A percentile compares a stretch with the other conserved stretches of the same genome.
Conservation (phyloP, 495 filamentous ascomycete genomes). For the Ascodesmis nigricans region DNA sequence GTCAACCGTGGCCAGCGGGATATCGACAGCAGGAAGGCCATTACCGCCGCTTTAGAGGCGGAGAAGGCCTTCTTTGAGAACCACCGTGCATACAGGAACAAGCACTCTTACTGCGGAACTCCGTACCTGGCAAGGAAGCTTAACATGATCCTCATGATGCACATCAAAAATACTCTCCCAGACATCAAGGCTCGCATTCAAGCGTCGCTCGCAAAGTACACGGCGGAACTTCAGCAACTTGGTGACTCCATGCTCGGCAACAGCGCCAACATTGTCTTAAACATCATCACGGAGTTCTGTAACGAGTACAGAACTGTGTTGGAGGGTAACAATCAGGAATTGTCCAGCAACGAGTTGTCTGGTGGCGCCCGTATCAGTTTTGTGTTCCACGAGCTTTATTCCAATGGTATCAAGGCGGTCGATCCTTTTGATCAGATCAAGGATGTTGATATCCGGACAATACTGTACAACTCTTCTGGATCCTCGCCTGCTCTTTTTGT, state of each 20-base stretch:
- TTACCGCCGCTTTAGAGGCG: conserved; percentile 77
- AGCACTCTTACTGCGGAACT: conserved; percentile 94
- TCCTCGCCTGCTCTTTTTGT: conserved; percentile 95
- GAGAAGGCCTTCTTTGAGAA: conserved; percentile 97
- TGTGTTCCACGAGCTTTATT: conserved; percentile 95
- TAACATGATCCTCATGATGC: conserved; percentile 99
- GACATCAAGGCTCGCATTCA: conserved; percentile 95
- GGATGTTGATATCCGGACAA: conserved; percentile 90
- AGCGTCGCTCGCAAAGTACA: conserved; percentile 80
- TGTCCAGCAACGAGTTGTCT: conserved; percentile 82
- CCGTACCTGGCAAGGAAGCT: conserved; percentile 91
- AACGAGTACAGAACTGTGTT: conserved; percentile 92
- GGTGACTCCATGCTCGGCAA: conserved; percentile 95
- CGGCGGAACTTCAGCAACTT: conserved; percentile 52
- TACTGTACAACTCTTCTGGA: conserved; percentile 95
- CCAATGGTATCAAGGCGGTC: conserved; percentile 93
- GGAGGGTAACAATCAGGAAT: conserved; percentile 87
- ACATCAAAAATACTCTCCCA: conserved; percentile 98
- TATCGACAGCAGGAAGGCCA: conserved; percentile 89
- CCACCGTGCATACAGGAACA: conserved; percentile 96
- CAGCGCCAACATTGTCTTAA: conserved; percentile 83
- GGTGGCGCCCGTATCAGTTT: conserved; percentile 98
- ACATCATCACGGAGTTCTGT: conserved; percentile 96
- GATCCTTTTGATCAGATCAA: conserved; percentile 96
- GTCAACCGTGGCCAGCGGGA: conserved; percentile 98